These are phyloP conservation scores for Entrophospora sp. DNA, from an alignment of 192 early-diverging fungal genomes.

Conservation along the genomic window DNA sequence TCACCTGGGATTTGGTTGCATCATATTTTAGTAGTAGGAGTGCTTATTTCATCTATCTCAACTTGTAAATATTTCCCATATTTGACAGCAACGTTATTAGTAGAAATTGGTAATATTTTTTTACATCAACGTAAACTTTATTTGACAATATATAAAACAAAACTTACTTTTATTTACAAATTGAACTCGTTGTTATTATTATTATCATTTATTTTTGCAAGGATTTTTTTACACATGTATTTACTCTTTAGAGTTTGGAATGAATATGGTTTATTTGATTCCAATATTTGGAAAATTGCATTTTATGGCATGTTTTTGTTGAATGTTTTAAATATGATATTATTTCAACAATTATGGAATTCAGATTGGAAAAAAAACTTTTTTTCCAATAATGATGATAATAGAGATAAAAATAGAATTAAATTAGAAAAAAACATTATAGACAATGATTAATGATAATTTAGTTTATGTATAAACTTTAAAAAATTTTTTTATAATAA, in stretches of 20 bases:
- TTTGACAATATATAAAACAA: background rate
- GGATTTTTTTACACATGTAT: background rate
- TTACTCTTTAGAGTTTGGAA: background rate
- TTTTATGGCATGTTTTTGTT: background rate
- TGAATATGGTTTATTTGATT: background rate
- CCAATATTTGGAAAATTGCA: background rate
- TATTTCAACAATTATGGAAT: constrained; percentile 2
- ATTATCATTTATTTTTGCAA: background rate
- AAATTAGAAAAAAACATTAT: too few species aligned
- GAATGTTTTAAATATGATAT: background rate
- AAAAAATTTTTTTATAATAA: too few species aligned
- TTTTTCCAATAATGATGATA: too few species aligned
- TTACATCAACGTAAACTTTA: constrained; percentile 13
- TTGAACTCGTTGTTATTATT: constrained; percentile 2
- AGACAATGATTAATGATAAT: too few species aligned
- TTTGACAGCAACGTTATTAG: constrained; percentile 1
- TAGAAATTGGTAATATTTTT: constrained; percentile 8
- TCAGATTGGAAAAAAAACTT: constrained; percentile 4
- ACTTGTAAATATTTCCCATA: constrained; percentile 7
- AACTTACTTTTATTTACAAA: background rate
- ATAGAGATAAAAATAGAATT: too few species aligned
- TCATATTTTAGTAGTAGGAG: background rate
- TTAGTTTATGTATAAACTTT: too few species aligned
- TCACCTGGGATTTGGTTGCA: background rate
- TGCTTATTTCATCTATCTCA: background rate